Evolutionary conservation across 2,329 filamentous ascomycete genomes (phyloP).

Genomic region (Fusarium beomiforme): DNA sequence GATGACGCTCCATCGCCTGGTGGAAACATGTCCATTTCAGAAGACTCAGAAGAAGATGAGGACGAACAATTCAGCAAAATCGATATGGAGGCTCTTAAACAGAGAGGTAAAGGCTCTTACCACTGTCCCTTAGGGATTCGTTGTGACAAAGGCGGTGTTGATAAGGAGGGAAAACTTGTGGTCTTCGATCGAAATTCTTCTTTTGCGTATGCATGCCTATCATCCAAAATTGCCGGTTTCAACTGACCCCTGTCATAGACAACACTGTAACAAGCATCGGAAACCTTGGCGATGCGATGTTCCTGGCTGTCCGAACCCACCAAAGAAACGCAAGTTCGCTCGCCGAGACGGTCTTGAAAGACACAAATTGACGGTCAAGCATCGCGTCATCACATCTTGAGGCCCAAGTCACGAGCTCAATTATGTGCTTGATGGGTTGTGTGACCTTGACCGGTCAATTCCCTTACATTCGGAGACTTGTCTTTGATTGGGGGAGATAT

Average conservation of each 20-base stretch:
- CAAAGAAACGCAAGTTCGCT: slow-evolving; percentile 54
- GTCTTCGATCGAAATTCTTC: slow-evolving; percentile 55
- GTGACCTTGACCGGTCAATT: slow-evolving; percentile 41
- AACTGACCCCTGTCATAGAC: slow-evolving; percentile 45
- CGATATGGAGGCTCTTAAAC: slow-evolving; percentile 52
- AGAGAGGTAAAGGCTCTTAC: slow-evolving; percentile 53
- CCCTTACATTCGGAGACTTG: slow-evolving; percentile 28
- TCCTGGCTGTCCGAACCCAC: slow-evolving; percentile 53
- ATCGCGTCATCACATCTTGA: slow-evolving; percentile 45
- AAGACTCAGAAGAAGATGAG: slow-evolving; percentile 46
- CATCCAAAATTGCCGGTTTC: slow-evolving; percentile 8
- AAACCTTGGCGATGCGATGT: slow-evolving; percentile 54
- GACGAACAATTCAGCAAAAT: slow-evolving; percentile 50
- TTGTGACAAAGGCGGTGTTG: slow-evolving; percentile 55
- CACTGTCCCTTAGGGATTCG: slow-evolving; percentile 48
- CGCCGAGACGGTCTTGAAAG: slow-evolving; percentile 55
- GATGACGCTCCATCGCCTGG: slow-evolving; percentile 23
- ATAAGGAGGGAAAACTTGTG: slow-evolving; percentile 51
- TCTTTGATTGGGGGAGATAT: slow-evolving; percentile 35
- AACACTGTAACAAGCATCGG: slow-evolving; percentile 56
- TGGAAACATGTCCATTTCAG: slow-evolving; percentile 42
- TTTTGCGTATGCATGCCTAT: slow-evolving; percentile 47
- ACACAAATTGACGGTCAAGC: slow-evolving; percentile 54
- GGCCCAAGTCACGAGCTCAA: slow-evolving; percentile 21
- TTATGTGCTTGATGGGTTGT: slow-evolving; percentile 24